Conservation (phyloP, 2,329 filamentous ascomycete genomes). For the Botrytis deweyae region DNA sequence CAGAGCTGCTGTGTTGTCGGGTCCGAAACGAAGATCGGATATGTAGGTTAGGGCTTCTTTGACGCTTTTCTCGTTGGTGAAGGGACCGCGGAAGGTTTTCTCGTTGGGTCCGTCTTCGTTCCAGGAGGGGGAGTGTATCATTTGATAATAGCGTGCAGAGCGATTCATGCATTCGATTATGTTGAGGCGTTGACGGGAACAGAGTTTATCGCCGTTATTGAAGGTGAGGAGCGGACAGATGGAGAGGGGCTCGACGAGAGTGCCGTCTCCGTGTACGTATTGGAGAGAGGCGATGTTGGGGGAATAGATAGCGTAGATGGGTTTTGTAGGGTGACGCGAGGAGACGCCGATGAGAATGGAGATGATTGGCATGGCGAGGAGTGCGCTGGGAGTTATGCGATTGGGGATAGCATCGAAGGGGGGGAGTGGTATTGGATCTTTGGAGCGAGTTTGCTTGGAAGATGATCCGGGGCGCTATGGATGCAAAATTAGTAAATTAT, state of each 20-base stretch:
- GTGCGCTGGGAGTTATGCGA: not conserved
- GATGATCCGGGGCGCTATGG: not conserved
- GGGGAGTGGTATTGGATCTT: not conserved
- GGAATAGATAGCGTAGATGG: not conserved
- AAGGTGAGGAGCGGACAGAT: not conserved
- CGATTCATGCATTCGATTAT: constrained; percentile 5
- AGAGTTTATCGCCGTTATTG: not conserved
- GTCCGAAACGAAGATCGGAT: not conserved
- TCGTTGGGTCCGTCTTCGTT: not conserved
- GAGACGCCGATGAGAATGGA: not conserved
- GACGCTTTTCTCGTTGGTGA: not conserved
- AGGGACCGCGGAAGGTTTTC: not conserved
- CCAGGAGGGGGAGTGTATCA: not conserved
- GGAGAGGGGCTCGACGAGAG: not conserved
- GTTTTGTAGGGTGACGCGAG: not conserved
- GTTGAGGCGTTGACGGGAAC: not conserved
- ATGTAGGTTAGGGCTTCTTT: not conserved
- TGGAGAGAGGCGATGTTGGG: not conserved
- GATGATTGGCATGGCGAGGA: not conserved
- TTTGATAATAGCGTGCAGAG: not conserved
- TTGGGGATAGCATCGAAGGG: not conserved
- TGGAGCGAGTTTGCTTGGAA: not conserved
- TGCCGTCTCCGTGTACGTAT: not conserved
- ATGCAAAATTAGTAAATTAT: not conserved
- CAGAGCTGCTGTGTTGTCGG: not conserved